Percentiles rank a stretch among this genome's conserved stretches.
phyloP scores from a whole-genome alignment of 345 rosid species.

The Arabidopsis suecica region DNA sequence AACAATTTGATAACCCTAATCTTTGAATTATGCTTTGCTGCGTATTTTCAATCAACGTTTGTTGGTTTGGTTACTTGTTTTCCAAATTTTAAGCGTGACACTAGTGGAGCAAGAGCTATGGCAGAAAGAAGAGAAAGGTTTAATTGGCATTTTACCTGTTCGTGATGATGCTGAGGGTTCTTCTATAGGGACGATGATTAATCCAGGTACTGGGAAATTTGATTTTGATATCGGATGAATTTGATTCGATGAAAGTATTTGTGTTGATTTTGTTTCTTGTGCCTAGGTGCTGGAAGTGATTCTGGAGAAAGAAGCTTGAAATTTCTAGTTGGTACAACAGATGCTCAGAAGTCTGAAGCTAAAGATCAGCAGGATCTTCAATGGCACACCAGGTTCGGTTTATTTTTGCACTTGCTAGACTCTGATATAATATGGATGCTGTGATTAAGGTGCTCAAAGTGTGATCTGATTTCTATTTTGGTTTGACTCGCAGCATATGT shows the following conservation, averaged over 20 bases:
- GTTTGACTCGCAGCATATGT: slow-evolving; percentile 15
- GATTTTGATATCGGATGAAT: slow-evolving; percentile 2
- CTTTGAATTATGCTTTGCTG: not conserved
- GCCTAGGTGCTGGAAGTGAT: slow-evolving; percentile 68
- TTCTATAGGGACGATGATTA: slow-evolving; percentile 54
- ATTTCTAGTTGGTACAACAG: slow-evolving; percentile 64
- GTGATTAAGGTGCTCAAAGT: slow-evolving; percentile 5
- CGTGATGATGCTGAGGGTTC: slow-evolving; percentile 75
- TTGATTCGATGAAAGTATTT: slow-evolving; percentile 1
- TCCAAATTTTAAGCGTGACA: slow-evolving; percentile 64
- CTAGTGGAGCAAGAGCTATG: slow-evolving; percentile 99
- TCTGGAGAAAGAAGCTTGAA: slow-evolving; percentile 66
- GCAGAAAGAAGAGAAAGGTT: slow-evolving; percentile 97
- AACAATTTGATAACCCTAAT: slow-evolving; percentile 2
- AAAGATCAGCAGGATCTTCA: slow-evolving; percentile 83
- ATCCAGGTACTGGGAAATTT: slow-evolving; percentile 56
- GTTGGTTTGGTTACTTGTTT: slow-evolving; percentile 29
- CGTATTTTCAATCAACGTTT: not conserved
- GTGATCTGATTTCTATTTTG: slow-evolving; percentile 25
- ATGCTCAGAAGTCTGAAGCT: slow-evolving; percentile 76
- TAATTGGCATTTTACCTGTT: slow-evolving; percentile 94
- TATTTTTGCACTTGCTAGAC: not conserved
- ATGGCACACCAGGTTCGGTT: slow-evolving; percentile 87
- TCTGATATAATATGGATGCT: not conserved
- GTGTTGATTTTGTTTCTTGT: slow-evolving; percentile 17